phyloP scores from a whole-genome alignment of 176 grass and related monocot genomes.

The Paspalum notatum region DNA sequence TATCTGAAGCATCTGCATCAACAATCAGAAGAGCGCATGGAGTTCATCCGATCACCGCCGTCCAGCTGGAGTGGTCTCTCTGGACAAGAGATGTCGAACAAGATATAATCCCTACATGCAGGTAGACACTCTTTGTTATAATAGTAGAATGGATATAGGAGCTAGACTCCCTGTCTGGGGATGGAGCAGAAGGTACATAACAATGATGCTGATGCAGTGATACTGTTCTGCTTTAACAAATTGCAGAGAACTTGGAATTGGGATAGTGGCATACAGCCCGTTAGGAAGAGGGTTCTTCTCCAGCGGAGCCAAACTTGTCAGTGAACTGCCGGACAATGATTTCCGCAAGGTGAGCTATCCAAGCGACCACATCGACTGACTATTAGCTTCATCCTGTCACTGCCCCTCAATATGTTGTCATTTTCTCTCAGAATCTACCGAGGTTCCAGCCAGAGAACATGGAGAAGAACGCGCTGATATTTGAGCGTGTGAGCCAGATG shows the following conservation, averaged over 20 bases:
- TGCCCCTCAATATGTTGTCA: not conserved
- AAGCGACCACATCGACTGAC: not conserved
- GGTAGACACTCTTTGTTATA: constrained; percentile 44
- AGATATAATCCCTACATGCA: constrained; percentile 59
- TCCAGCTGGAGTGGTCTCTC: constrained; percentile 64
- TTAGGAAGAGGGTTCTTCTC: constrained; percentile 69
- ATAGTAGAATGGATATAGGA: not conserved
- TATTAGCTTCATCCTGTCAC: not conserved
- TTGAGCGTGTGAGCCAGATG: constrained; percentile 36
- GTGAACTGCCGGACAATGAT: constrained; percentile 45
- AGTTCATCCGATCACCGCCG: constrained; percentile 64
- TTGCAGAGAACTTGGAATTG: constrained; percentile 43
- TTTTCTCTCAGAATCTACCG: constrained; percentile 14
- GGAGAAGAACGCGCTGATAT: constrained; percentile 42
- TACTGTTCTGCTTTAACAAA: not conserved
- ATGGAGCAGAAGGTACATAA: too few relatives aligned
- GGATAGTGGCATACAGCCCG: constrained; percentile 65
- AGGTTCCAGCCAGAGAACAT: constrained; percentile 46
- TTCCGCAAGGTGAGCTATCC: constrained; percentile 47
- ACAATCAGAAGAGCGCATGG: constrained; percentile 67
- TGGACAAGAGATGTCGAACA: constrained; percentile 57
- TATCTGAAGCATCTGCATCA: constrained; percentile 55
- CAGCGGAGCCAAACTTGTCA: constrained; percentile 49
- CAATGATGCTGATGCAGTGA: too few relatives aligned
- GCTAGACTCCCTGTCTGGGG: not conserved